These are phyloP conservation scores for Myxozyma udenii DNA, from an alignment of 805 yeast genomes.

Conservation along the genomic window DNA sequence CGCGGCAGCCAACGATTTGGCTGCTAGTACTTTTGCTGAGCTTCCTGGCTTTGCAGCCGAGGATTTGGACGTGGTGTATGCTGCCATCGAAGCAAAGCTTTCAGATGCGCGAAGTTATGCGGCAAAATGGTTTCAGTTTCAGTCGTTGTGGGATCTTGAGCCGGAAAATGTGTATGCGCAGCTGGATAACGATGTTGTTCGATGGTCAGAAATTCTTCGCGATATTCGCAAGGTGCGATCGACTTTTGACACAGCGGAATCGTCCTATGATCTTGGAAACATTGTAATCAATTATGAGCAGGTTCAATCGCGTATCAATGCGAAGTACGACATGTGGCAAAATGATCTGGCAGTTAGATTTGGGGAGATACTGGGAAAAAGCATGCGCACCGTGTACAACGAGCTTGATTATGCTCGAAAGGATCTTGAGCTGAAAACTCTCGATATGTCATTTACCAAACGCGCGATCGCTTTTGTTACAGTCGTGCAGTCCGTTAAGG, in stretches of 20 bases:
- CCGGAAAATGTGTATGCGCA: conserved; percentile 42
- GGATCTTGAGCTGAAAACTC: conserved; percentile 40
- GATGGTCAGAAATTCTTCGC: conserved; percentile 51
- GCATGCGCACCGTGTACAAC: conserved; percentile 37
- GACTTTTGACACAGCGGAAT: conserved; percentile 52
- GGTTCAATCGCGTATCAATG: conserved; percentile 51
- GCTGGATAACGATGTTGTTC: conserved; percentile 40
- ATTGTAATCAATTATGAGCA: conserved; percentile 48
- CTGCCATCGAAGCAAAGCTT: conserved; percentile 39
- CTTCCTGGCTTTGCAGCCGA: conserved; percentile 6
- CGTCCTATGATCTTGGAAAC: conserved; percentile 44
- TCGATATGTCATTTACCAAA: conserved; percentile 42
- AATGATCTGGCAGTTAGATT: conserved; percentile 44
- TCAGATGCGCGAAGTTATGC: conserved; percentile 42
- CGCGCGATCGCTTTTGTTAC: conserved; percentile 43
- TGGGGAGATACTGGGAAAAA: conserved; percentile 40
- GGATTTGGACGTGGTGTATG: conserved; percentile 23
- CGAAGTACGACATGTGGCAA: conserved; percentile 62
- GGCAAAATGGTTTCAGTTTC: conserved; percentile 53
- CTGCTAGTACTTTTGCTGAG: conserved; percentile 4
- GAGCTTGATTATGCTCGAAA: conserved; percentile 40
- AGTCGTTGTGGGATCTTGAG: conserved; percentile 58
- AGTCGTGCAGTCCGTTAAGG: conserved; percentile 39
- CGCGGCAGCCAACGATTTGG: not conserved
- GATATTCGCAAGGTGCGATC: conserved; percentile 46